A percentile compares a stretch with the other conserved stretches of the same genome.
Conservation (phyloP, 139 green algal species). For the Diplosphaera chodatii region DNA sequence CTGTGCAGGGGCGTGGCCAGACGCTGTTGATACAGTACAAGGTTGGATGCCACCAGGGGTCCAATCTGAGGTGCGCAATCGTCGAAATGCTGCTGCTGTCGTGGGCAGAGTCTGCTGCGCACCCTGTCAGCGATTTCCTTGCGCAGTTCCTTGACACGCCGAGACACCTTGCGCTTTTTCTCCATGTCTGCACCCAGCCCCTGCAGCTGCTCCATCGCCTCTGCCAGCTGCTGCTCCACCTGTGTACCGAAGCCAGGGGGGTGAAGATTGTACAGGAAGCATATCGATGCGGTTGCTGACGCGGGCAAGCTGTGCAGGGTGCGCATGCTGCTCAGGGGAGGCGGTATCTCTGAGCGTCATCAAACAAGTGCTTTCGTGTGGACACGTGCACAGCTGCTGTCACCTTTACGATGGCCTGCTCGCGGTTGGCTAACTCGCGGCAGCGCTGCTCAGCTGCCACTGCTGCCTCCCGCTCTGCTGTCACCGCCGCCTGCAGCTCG, state of each 20-base stretch:
- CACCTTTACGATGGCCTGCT: constrained; percentile 46
- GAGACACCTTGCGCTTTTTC: constrained; percentile 64
- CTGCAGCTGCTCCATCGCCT: constrained; percentile 54
- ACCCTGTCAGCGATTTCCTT: constrained; percentile 16
- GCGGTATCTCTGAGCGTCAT: too few species aligned
- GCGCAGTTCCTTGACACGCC: constrained; percentile 38
- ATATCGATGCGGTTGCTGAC: too few species aligned
- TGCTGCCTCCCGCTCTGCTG: constrained; percentile 28
- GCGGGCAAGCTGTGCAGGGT: too few species aligned
- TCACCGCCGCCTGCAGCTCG: constrained; percentile 33
- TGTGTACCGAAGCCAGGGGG: too few species aligned
- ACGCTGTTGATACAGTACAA: too few species aligned
- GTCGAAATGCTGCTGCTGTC: too few species aligned
- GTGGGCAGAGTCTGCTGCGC: too few species aligned
- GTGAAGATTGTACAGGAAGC: too few species aligned
- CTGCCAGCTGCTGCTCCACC: constrained; percentile 60
- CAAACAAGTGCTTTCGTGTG: too few species aligned
- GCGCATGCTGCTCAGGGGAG: too few species aligned
- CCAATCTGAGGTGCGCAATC: constrained; percentile 3
- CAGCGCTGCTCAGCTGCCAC: constrained; percentile 29
- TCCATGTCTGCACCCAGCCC: constrained; percentile 48
- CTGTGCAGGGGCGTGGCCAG: constrained; percentile 12
- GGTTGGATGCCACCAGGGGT: too few species aligned
- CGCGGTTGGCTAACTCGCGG: constrained; percentile 29
- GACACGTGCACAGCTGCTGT: too few species aligned